Evolutionary conservation across 2,329 filamentous ascomycete genomes (phyloP).

Genomic region (Zarea fungicola): DNA sequence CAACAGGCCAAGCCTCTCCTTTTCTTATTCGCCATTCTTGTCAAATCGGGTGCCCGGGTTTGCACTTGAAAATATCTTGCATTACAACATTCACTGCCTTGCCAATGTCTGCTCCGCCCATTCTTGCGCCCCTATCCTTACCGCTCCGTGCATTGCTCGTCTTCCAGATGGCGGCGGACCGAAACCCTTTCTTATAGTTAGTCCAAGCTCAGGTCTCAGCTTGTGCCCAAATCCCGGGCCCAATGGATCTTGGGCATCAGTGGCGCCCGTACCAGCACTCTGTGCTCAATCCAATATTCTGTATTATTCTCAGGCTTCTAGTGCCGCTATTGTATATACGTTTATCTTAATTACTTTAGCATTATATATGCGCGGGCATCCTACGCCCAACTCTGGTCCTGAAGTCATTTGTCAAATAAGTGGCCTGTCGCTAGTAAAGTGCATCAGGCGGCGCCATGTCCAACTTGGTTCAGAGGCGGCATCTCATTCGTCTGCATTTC

Average conservation of each 20-base stretch:
- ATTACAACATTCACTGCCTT: too few relatives aligned
- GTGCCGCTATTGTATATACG: constrained; percentile 6
- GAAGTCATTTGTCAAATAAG: background rate
- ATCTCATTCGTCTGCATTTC: constrained; percentile 75
- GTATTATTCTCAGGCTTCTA: too few relatives aligned
- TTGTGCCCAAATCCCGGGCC: constrained; percentile 4
- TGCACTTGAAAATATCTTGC: too few relatives aligned
- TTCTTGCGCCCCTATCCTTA: too few relatives aligned
- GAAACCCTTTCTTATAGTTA: too few relatives aligned
- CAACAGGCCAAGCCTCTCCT: background rate
- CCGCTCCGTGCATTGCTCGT: constrained; percentile 3
- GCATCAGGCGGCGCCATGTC: constrained; percentile 19
- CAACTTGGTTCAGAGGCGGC: constrained; percentile 60
- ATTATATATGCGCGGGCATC: constrained; percentile 1
- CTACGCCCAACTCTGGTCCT: too few relatives aligned
- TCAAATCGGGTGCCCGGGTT: too few relatives aligned
- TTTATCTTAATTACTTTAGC: constrained; percentile 5
- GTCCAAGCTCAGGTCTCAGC: too few relatives aligned
- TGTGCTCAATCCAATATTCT: too few relatives aligned
- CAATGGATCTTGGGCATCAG: constrained; percentile 8
- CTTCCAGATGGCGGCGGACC: too few relatives aligned
- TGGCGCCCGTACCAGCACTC: too few relatives aligned
- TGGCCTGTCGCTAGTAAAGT: background rate
- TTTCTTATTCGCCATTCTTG: too few relatives aligned
- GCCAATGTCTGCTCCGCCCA: background rate